Evolutionary conservation across 2,329 filamentous ascomycete genomes (phyloP), one percentile per base, ranked within the genome.

Genomic region (Diaporthe citriasiana): DNA sequence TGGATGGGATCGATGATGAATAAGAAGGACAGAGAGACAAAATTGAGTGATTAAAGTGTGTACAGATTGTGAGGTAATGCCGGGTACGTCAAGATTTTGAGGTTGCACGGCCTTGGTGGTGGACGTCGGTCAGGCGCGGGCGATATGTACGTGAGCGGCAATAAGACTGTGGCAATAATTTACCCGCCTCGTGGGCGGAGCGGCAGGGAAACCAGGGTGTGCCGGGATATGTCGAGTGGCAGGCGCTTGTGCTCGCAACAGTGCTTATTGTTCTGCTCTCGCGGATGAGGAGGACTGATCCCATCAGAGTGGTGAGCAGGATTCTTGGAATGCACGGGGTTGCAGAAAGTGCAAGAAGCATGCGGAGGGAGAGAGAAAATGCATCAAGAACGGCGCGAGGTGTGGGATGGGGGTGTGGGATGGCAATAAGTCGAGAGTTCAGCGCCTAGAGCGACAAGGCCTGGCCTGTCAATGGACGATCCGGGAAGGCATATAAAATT

Each of bases 401-500:
- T 73, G 68, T 75, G 74, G 72, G 70, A 71, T 72, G 65, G 78
- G 80, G 82, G 79, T 82, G 82, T 83, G 82, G 82, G 81, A 78
- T 80, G 79, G 79, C 79, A 81, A 82, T 80, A 82, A 82, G 80
- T 83, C 81, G 82, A 82, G 82, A 84, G 82, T 78, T 82, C 81
- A 84, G 85, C 85, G 85, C 82, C 83, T 86, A 85, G 79, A 78
- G 77, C 70, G 78, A 80, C 78, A 78, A 80, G 80, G 80, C 81
- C 80, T 80, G 81, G 80, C 80, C 80, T 84, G 82, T 84, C 81
- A 85, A 80, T 86, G 85, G 85, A 83, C 80, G 82, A 78, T 77
- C 71, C 77, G 75, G 77, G 79, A 76, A 81, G 78, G 79, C 81
- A 82, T 84, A 84, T 86, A 83, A 86, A 85, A 86, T 85, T 84